Percentiles rank a stretch among this genome's conserved stretches.
Evolutionary conservation across 306 rosid genomes (phyloP).

Genomic region (Astragalus glycyphyllos): DNA sequence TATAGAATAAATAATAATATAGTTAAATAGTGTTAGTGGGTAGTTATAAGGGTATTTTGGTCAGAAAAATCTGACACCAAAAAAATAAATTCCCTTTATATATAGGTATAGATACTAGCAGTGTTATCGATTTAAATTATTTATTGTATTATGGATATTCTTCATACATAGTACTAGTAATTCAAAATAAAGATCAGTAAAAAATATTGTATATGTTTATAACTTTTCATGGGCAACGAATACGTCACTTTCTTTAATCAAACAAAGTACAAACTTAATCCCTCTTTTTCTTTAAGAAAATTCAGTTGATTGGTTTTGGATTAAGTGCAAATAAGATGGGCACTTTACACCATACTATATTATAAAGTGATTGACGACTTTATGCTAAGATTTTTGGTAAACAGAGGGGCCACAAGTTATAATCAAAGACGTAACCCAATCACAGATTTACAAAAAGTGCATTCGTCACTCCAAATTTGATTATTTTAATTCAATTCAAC

Average conservation of each 20-base stretch:
- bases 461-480: conserved; percentile 48
- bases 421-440: conserved; percentile 63
- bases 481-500: background rate
- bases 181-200: too few relatives aligned
- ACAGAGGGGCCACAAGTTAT: conserved; percentile 50
- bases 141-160: too few relatives aligned
- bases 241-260: conserved; percentile 45
- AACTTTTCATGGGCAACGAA: conserved; percentile 21
- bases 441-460: conserved; percentile 41
- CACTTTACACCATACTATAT: conserved; percentile 42
- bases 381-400: conserved; percentile 40
- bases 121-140: too few relatives aligned
- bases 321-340: conserved; percentile 47
- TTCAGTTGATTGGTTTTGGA: conserved; percentile 57
- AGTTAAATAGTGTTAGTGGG: too few relatives aligned
- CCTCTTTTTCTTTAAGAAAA: conserved; percentile 40
- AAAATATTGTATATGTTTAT: too few relatives aligned
- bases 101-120: too few relatives aligned
- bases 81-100: too few relatives aligned
- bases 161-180: too few relatives aligned
- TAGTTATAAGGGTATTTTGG: too few relatives aligned
- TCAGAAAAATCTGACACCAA: too few relatives aligned
- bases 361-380: conserved; percentile 49
- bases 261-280: conserved; percentile 49
- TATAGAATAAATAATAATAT: too few relatives aligned